phyloP scores from a whole-genome alignment of 2,329 filamentous ascomycete genomes.

The Cladophialophora immunda region DNA sequence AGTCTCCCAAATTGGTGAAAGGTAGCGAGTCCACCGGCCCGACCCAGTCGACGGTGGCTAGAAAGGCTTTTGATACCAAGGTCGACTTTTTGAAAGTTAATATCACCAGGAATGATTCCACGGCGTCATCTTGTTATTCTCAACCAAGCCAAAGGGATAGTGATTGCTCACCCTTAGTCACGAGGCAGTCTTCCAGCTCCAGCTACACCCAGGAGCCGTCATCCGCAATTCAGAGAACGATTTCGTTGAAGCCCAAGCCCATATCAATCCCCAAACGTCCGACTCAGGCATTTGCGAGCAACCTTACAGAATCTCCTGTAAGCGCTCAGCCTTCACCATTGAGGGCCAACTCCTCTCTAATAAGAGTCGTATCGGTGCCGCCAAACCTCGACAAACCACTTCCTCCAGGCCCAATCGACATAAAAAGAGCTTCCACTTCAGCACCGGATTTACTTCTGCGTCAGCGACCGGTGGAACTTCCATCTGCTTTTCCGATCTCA shows the following conservation, averaged over 20 bases:
- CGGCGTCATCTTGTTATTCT: slow-evolving; percentile 37
- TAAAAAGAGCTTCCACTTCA: slow-evolving; percentile 25
- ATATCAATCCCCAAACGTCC: slow-evolving; percentile 6
- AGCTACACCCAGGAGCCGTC: slow-evolving; percentile 34
- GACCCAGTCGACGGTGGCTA: neutral
- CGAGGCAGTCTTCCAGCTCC: slow-evolving; percentile 37
- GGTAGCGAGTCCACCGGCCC: neutral
- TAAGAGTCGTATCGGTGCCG: slow-evolving; percentile 19
- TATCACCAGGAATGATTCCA: slow-evolving; percentile 37
- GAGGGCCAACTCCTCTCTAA: slow-evolving; percentile 15
- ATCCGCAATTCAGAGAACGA: slow-evolving; percentile 17
- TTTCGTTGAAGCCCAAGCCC: slow-evolving; percentile 16
- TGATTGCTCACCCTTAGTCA: slow-evolving; percentile 36
- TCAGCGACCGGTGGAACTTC: slow-evolving; percentile 20
- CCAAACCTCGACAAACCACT: slow-evolving; percentile 36
- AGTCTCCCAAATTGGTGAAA: slow-evolving; percentile 2
- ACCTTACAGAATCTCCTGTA: slow-evolving; percentile 9
- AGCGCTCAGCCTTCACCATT: slow-evolving; percentile 11
- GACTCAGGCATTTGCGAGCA: neutral
- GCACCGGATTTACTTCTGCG: slow-evolving; percentile 28
- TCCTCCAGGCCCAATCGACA: slow-evolving; percentile 31
- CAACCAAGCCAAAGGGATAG: slow-evolving; percentile 33
- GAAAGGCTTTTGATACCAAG: slow-evolving; percentile 16
- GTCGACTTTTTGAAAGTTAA: slow-evolving; percentile 22
- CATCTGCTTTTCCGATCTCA: slow-evolving; percentile 18